These are phyloP conservation scores for Logfia minima DNA, from an alignment of 129 eudicot genomes.

Conservation along the genomic window DNA sequence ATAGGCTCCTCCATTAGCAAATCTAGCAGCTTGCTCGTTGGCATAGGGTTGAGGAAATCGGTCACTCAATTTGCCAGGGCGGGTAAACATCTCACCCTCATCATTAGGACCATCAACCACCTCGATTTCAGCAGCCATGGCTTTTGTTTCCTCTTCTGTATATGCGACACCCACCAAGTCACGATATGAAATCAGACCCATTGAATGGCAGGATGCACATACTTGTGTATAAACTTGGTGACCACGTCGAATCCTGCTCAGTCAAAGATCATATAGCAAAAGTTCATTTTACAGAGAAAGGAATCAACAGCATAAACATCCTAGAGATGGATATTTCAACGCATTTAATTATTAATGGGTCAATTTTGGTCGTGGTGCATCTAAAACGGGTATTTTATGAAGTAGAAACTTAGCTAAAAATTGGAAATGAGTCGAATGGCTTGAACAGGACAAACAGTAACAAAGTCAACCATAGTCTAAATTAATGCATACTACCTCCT, in stretches of 20 bases:
- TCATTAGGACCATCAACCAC: constrained; percentile 93
- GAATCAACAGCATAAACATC: background rate
- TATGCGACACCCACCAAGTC: constrained; percentile 93
- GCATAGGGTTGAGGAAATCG: constrained; percentile 85
- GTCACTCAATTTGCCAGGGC: constrained; percentile 88
- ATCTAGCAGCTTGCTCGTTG: constrained; percentile 86
- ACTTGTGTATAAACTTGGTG: constrained; percentile 92
- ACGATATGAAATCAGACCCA: constrained; percentile 82
- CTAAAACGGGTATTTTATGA: background rate
- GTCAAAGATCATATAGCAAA: constrained; percentile 5
- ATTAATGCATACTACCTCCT: too few species aligned
- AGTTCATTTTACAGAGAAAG: background rate
- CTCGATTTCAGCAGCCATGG: constrained; percentile 95
- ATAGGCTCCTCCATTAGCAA: constrained; percentile 93
- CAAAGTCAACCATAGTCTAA: too few species aligned
- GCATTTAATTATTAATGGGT: background rate
- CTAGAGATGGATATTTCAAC: background rate
- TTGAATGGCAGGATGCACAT: constrained; percentile 93
- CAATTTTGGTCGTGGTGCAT: background rate
- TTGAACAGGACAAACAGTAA: too few species aligned
- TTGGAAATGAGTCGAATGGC: background rate
- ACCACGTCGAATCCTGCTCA: constrained; percentile 82
- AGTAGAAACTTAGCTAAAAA: background rate
- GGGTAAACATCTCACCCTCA: constrained; percentile 92
- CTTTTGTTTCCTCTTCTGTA: constrained; percentile 89